Base-by-base conservation (phyloP, 2,329 filamentous ascomycete genomes). In the Drechslerella dactyloides region DNA sequence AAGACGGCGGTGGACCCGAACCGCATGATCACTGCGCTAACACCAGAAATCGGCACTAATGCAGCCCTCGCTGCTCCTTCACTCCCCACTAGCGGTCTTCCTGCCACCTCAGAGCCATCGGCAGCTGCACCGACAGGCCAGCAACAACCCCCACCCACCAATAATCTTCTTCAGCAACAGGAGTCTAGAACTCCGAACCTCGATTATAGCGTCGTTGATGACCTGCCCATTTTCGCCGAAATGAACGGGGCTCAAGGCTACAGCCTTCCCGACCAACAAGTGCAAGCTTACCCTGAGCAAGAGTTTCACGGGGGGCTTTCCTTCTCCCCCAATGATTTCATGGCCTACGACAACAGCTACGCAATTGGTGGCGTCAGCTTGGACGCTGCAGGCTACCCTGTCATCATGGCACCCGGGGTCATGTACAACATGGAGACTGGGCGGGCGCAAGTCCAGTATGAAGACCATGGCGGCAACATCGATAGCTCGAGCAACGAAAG, bases 371-470 rank as follows among this genome's bases (percentile, higher is more conserved):
- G 68, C 8, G 60, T 72, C 7, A 65, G 55, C 37, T 55, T 72
- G 17, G 68, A 72, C n/a, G 69, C 69, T 24, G 58, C 69, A 23
- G 69, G 63, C 8, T 66, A 51, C 35, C 62, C 69, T 8, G 69
- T 66, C 11, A 73, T 73, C 33, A 61, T 69, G 55, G 68, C 68
- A 1, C 68, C 68, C 33, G 68, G 68, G 15, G 68, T 72, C 52
- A 65, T 72, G 68, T 72, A 72, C 30, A 72, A 72, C 51, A 72
- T 72, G 50, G 66, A 69, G 54, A 65, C 51, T 2, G 58, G 52
- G 8, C 72, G 72, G 57, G 65, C 55, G 48, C 50, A 63, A 30
- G 54, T 61, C 1, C 65, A 69, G 57, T 59, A 66, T 19, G 40
- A 69, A 61, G 61, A 63, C 37, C 69, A 60, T 19, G 65, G 62